Percentiles rank a stretch among this genome's conserved stretches.
Evolutionary conservation across 2,329 filamentous ascomycete species (phyloP).

Genomic region (Beauveria pseudobassiana): DNA sequence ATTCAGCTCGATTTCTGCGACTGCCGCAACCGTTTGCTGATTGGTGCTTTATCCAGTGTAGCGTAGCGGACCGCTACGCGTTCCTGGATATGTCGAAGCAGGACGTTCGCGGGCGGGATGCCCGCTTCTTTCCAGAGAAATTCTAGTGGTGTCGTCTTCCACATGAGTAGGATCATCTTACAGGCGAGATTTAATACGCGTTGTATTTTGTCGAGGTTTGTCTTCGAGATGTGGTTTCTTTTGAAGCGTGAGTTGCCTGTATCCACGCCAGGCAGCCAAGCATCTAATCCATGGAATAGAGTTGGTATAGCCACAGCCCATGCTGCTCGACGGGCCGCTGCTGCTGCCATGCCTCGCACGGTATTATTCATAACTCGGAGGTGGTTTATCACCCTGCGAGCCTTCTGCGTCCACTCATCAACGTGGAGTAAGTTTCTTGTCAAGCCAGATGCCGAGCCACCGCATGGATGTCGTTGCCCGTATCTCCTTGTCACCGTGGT

Average conservation of each 20-base stretch:
- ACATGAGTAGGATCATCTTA: neutral
- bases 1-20: no score
- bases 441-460: no score
- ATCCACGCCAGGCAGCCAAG: neutral
- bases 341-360: neutral
- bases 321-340: neutral
- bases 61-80: no score
- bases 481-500: no score
- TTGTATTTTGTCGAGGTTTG: slow-evolving; percentile 1
- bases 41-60: no score
- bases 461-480: no score
- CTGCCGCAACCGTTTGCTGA: no score
- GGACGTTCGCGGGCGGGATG: neutral
- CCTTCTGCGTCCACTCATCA: neutral
- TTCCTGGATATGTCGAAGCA: neutral
- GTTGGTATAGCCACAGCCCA: neutral
- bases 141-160: neutral
- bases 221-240: slow-evolving; percentile 5
- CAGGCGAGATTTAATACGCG: neutral
- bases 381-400: neutral
- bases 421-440: neutral
- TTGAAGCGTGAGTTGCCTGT: neutral
- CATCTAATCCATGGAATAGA: slow-evolving; percentile 2
- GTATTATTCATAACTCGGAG: neutral
- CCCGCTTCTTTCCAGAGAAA: slow-evolving; percentile 5